Evolutionary conservation across 108 stramenopile species (phyloP), one percentile per base, ranked within the genome.

Genomic region (Pseudonitzschia multistriata): DNA sequence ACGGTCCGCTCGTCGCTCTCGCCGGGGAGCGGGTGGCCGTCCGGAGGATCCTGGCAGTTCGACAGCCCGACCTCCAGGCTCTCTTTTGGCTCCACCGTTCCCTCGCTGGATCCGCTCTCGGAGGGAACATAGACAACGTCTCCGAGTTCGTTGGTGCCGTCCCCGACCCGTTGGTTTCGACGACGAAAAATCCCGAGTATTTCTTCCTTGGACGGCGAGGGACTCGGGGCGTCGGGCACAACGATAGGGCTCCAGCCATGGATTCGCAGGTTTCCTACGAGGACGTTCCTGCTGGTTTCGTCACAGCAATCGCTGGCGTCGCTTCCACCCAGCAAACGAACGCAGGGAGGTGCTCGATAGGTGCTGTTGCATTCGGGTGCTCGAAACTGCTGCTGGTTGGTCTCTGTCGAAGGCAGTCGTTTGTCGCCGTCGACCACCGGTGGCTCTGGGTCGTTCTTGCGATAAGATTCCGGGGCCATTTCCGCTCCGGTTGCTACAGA

Each of bases 21-120:
- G 3, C 60, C 0, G 57, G 24, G 19, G 35, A 15, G 21, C 17
- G 42, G 42, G 17, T 45, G 5, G 28, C 42, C 21, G 25, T 40
- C 22, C 0, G 59, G 8, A 17, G 15, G 5, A 7, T 2, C 19
- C 2, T 60, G 13, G 29, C 52, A 40, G 15, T 71, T 61, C 35
- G 59, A 49, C 40, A 35, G 49, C 47, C 30, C 17, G 24, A 74
- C 24, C 60, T 74, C 73, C 48, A 74, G 45, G 49, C 66, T 67
- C 59, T 74, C 66, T 55, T 74, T 74, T 13, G 66, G 57, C 49
- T 74, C 73, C 8, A 64, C 36, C n/a, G 47, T 45, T 24, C 28
- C 30, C 59, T 39, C 64, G 3, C 31, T 48, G 13, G 65, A 54
- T 30, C 73, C 73, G 55, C 73, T 74, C 67, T 74, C 73, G 17